phyloP scores from a whole-genome alignment of 1,284 basidiomycete species.

The Pseudozyma tsukubaensis region DNA sequence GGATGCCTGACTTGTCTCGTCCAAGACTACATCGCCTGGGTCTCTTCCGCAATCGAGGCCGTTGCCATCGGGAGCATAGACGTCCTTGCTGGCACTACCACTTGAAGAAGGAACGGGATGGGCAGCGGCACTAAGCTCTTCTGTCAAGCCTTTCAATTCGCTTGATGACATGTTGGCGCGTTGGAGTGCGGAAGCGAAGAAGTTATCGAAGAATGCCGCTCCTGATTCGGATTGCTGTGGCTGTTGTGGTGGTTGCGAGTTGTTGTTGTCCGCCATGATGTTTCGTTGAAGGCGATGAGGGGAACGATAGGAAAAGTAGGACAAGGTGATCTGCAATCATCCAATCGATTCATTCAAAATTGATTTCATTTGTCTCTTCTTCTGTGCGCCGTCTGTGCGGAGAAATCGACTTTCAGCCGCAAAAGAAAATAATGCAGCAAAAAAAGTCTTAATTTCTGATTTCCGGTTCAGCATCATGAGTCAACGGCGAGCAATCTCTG shows the following conservation, averaged over 20 bases:
- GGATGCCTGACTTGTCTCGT: not conserved
- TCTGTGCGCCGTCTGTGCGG: constrained; percentile 24
- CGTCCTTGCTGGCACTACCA: constrained; percentile 15
- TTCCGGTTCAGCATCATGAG: too few relatives aligned
- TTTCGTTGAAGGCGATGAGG: not conserved
- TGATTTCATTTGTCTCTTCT: too few relatives aligned
- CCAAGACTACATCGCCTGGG: constrained; percentile 35
- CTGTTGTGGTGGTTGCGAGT: not conserved
- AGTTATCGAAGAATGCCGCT: constrained; percentile 44
- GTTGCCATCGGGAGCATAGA: constrained; percentile 45
- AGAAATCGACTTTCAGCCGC: too few relatives aligned
- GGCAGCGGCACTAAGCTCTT: constrained; percentile 13
- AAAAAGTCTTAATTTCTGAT: constrained; percentile 16
- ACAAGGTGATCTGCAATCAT: not conserved
- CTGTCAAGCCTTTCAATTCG: constrained; percentile 29
- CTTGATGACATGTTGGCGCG: constrained; percentile 46
- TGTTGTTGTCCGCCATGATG: constrained; percentile 11
- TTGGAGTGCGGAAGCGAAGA: constrained; percentile 46
- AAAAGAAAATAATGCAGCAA: too few relatives aligned
- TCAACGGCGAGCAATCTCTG: too few relatives aligned
- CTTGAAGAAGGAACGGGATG: constrained; percentile 20
- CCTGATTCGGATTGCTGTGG: constrained; percentile 14
- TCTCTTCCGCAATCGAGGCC: constrained; percentile 49
- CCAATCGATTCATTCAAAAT: too few relatives aligned
- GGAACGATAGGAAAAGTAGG: constrained; percentile 1